A percentile compares a stretch with the other conserved stretches of the same genome.
These are phyloP conservation scores for Cryptococcus hybrid DNA, from an alignment of 1,284 basidiomycete genomes.

Conservation along the genomic window DNA sequence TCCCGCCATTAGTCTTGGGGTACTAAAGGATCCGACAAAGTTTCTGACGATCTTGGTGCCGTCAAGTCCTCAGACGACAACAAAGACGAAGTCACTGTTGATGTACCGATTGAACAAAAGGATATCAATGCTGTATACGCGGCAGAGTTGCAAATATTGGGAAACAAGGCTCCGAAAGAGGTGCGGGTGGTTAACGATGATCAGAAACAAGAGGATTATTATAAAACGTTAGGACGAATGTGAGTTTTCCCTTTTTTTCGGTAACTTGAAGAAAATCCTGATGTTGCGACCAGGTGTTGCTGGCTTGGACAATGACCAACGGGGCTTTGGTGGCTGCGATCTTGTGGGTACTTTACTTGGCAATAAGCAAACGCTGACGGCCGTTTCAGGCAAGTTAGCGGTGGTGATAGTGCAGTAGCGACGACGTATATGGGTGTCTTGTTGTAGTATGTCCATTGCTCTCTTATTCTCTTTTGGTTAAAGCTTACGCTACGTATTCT, in stretches of 20 bases:
- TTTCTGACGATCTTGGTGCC: constrained; percentile 70
- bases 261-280: constrained; percentile 52
- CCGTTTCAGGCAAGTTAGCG: constrained; percentile 32
- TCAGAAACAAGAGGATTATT: constrained; percentile 59
- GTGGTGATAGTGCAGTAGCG: constrained; percentile 53
- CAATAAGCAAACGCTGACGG: background rate
- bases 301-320: constrained; percentile 82
- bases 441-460: constrained; percentile 26
- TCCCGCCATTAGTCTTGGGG: constrained; percentile 75
- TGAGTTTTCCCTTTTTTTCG: constrained; percentile 67
- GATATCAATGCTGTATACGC: constrained; percentile 88
- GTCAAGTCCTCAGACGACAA: constrained; percentile 62
- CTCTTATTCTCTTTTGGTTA: constrained; percentile 23
- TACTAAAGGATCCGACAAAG: constrained; percentile 71
- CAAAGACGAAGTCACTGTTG: constrained; percentile 84
- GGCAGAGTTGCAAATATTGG: constrained; percentile 77
- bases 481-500: background rate
- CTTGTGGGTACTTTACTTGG: constrained; percentile 52
- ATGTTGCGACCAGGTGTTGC: constrained; percentile 55
- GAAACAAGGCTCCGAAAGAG: constrained; percentile 38
- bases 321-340: constrained; percentile 71
- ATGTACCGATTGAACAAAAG: constrained; percentile 81
- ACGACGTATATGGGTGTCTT: constrained; percentile 50
- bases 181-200: constrained; percentile 46
- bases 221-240: constrained; percentile 79